A percentile compares a stretch with the other conserved stretches of the same genome.
Evolutionary conservation across 208 protist species (phyloP).

Genomic region (Entamoeba invadens): DNA sequence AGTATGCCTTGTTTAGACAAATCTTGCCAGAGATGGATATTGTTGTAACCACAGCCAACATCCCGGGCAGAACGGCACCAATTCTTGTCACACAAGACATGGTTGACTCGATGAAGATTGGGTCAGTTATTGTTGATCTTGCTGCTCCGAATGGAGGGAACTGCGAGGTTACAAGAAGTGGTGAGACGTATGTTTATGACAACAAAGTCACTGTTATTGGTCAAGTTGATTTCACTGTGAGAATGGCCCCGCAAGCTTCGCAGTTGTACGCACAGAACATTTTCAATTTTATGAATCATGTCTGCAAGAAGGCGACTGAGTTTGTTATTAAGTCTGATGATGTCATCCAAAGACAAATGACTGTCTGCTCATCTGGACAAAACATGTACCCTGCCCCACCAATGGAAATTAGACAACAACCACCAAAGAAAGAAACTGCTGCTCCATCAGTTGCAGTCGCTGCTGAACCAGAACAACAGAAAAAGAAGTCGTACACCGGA

Average conservation of each 20-base stretch:
- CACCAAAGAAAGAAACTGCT: too few species aligned
- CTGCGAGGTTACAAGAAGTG: slow-evolving; percentile 55
- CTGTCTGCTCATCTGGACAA: slow-evolving; percentile 9
- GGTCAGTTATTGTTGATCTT: slow-evolving; percentile 67
- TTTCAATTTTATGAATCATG: slow-evolving; percentile 47
- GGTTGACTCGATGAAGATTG: slow-evolving; percentile 58
- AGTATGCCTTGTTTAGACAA: slow-evolving; percentile 54
- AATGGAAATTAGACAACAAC: neutral
- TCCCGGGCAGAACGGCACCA: slow-evolving; percentile 58
- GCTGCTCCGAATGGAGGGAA: slow-evolving; percentile 65
- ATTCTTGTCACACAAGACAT: slow-evolving; percentile 58
- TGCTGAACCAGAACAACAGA: neutral
- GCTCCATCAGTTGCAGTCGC: neutral
- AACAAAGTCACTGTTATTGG: slow-evolving; percentile 57
- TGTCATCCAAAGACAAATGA: slow-evolving; percentile 29
- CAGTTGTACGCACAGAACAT: slow-evolving; percentile 63
- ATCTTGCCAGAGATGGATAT: slow-evolving; percentile 65
- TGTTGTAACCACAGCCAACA: slow-evolving; percentile 70
- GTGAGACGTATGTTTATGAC: slow-evolving; percentile 34
- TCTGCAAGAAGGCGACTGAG: slow-evolving; percentile 14
- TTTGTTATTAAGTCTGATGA: slow-evolving; percentile 31
- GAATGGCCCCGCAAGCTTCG: slow-evolving; percentile 53
- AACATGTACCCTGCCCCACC: slow-evolving; percentile 15
- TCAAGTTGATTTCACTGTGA: slow-evolving; percentile 58
- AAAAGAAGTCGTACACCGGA: neutral